Base-by-base conservation (phyloP, 805 yeast species). In the Candida sonorensis region DNA sequence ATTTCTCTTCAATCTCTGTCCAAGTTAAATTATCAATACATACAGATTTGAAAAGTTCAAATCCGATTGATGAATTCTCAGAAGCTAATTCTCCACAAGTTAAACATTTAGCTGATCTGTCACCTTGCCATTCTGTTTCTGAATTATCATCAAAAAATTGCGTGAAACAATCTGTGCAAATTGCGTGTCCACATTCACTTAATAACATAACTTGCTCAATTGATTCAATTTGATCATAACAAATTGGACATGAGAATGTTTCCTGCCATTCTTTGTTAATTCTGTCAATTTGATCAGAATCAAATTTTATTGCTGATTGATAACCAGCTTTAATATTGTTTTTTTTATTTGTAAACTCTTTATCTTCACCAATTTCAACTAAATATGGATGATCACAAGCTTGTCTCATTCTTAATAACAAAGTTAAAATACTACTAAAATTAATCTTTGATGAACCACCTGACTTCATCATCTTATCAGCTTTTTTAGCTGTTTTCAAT, bases 331-430 rank as follows among this genome's bases (percentile, higher is more conserved):
- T 41, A 57, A 63, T 55, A 34, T 53, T 53, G 16, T 55, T 46
- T 36, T 55, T 42, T 38, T 49, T 59, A 38, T 56, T 55, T 40
- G 58, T 41, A 33, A 67, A 57, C 42, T 62, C 66, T 56, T 63
- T 42, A 13, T 51, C 53, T 28, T 57, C 57, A 10, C 95, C 88
- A 29, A 83, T 66, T 37, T 72, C 68, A 17, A 83, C 90, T 36
- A 88, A 61, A 47, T 72, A 77, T 24, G 77, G 74, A 52, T 85
- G 96, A 49, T 81, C 76, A 50, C 95, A 82, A 4, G 94, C 88
- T 58, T 88, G 96, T 37, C 97, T 69, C 46, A 88, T 62, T 30
- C 96, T 68, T 28, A 88, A 60, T 31, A 88, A 66, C 43, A 87
- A 59, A 0, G 85, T 77, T 42, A 88, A 69, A 31, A 86, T 75